Evolutionary conservation across 2,329 filamentous ascomycete species (phyloP), one percentile per base, ranked within the genome.

Genomic region (Fusarium sp.): DNA sequence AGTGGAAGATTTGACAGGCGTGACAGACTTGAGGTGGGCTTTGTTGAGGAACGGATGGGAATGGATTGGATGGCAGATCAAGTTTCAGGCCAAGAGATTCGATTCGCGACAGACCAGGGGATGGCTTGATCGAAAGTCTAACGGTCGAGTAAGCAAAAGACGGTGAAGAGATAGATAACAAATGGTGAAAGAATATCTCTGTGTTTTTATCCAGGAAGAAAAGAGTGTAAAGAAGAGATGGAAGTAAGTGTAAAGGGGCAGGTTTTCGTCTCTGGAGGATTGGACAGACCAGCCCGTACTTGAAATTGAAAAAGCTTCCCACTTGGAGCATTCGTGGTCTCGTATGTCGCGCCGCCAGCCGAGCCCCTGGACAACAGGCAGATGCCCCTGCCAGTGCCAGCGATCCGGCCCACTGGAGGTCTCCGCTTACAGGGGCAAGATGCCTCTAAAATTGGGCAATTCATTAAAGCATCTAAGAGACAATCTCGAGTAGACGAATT

Each of bases 381-480:
- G 11, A 56, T 7, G 27, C 68, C 71, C 71, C 64, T 72, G 71
- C 68, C 44, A 56, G 58, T 17, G 42, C 49, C 64, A 74, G 64
- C 72, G 72, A 74, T 74, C 72, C 51, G 72, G 65, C 69, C 72
- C 72, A 74, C 72, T 64, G 65, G 33, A 73, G 35, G 70, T 55
- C 44, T 71, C 71, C 71, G 71, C 67, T 67, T 58, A 46, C 71
- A 74, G 65, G 72, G 69, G 65, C 60, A 53, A 29, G 20, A 59
- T 27, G 49, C 64, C 51, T 73, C 71, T 66, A 73, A 73, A 73
- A 72, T 69, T 74, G 71, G 60, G 60, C 44, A 31, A n/a, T 68
- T 64, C 68, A 65, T 55, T 68, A 35, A 36, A 24, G 17, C 46
- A 53, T 53, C 46, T 53, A 17, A 53, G 27, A 31, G 24, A 51